Conservation (phyloP, 2,329 filamentous ascomycete genomes). For the Rhinocladiella similis region DNA sequence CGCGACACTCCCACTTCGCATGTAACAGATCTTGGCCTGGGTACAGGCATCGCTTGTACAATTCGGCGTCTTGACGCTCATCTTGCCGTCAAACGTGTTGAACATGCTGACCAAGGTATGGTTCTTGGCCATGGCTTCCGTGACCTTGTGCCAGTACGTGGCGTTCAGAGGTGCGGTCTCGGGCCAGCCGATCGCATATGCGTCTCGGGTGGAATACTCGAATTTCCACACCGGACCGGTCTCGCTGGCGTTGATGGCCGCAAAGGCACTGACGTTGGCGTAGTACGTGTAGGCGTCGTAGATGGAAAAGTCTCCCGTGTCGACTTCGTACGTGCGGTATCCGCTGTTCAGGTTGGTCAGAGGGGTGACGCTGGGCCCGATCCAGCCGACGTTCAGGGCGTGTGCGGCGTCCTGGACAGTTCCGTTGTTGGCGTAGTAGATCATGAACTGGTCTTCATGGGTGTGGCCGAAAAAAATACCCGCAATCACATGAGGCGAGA, state of each 20-base stretch:
- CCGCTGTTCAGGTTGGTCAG: conserved; percentile 57
- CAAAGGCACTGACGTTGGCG: conserved; percentile 51
- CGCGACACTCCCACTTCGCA: conserved; percentile 56
- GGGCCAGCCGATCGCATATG: conserved; percentile 51
- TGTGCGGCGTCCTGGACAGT: conserved; percentile 43
- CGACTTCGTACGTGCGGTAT: conserved; percentile 56
- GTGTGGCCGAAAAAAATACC: conserved; percentile 58
- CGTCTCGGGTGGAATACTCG: conserved; percentile 55
- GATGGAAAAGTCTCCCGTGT: conserved; percentile 54
- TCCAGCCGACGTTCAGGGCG: conserved; percentile 54
- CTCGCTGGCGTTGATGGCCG: conserved; percentile 35
- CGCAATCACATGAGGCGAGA: conserved; percentile 56
- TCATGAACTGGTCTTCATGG: conserved; percentile 56
- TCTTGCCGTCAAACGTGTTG: conserved; percentile 56
- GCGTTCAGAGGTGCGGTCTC: conserved; percentile 54
- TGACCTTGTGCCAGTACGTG: conserved; percentile 61
- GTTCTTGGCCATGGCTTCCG: conserved; percentile 57
- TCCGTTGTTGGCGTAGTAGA: conserved; percentile 56
- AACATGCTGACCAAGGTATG: conserved; percentile 50
- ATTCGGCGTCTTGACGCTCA: conserved; percentile 50
- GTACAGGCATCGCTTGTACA: conserved; percentile 55
- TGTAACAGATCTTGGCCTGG: conserved; percentile 59
- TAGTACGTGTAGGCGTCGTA: conserved; percentile 57
- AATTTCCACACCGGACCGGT: conserved; percentile 50
- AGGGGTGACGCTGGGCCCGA: conserved; percentile 53